A percentile compares a stretch with the other conserved stretches of the same genome.
phyloP scores from a whole-genome alignment of 2,329 filamentous ascomycete species.

The Kalmusia sp. region DNA sequence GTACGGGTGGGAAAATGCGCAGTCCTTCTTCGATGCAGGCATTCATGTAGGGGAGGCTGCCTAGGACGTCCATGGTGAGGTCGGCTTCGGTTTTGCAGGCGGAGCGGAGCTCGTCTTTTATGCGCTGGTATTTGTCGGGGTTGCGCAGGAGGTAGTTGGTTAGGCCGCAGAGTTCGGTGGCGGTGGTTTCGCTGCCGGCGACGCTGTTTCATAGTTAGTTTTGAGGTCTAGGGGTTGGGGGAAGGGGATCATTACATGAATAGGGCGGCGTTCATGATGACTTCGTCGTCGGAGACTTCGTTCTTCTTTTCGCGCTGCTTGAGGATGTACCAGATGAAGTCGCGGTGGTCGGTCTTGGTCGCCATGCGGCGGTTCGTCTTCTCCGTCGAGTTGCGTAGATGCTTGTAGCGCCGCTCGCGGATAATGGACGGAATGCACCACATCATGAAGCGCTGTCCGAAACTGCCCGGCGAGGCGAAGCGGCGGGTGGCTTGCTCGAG shows the following conservation, averaged over 20 bases:
- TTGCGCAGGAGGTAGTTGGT: conserved; percentile 39
- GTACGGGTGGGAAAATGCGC: conserved; percentile 55
- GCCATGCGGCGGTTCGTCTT: conserved; percentile 37
- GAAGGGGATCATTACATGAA: conserved; percentile 27
- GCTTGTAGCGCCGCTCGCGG: conserved; percentile 32
- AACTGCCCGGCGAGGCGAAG: conserved; percentile 32
- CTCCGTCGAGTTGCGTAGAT: conserved; percentile 38
- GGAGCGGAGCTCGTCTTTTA: conserved; percentile 34
- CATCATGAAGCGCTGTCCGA: conserved; percentile 32
- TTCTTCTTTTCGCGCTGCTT: conserved; percentile 43
- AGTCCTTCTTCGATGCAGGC: conserved; percentile 57
- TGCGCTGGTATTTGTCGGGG: conserved; percentile 27
- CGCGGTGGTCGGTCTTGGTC: conserved; percentile 39
- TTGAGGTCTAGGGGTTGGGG: not conserved
- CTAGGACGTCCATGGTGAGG: conserved; percentile 40
- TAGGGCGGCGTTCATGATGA: conserved; percentile 41
- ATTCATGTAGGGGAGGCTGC: conserved; percentile 49
- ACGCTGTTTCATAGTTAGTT: conserved; percentile 28
- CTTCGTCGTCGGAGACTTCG: conserved; percentile 40
- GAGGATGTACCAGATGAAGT: conserved; percentile 46
- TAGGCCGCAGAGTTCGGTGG: conserved; percentile 40
- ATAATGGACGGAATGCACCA: conserved; percentile 38
- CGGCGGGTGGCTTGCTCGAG: conserved; percentile 40
- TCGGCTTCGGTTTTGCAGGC: conserved; percentile 37
- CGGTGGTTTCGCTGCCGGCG: conserved; percentile 44